Evolutionary conservation across 2,329 filamentous ascomycete genomes (phyloP).

Genomic region (Aspergillus pseudotamarii): DNA sequence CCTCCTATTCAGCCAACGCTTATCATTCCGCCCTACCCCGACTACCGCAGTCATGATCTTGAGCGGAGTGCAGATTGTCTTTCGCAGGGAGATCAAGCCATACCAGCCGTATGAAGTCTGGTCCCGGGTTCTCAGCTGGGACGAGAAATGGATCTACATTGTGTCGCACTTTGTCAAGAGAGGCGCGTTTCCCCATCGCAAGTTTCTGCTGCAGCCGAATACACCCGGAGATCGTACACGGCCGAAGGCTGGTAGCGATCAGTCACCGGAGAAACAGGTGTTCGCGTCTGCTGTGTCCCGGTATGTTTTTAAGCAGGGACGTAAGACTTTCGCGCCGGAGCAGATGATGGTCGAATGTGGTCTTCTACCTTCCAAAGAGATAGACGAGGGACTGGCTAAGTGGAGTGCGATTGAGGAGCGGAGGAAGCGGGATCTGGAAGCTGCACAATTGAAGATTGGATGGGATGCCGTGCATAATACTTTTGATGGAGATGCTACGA

Average conservation of each 20-base stretch:
- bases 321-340: constrained; percentile 73
- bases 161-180: constrained; percentile 66
- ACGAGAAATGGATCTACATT: constrained; percentile 75
- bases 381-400: neutral
- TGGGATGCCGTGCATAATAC: constrained; percentile 12
- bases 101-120: constrained; percentile 70
- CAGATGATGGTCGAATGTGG: constrained; percentile 42
- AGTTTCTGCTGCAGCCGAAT: neutral
- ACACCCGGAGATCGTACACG: neutral
- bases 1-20: constrained; percentile 1
- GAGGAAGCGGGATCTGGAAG: constrained; percentile 6
- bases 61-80: constrained; percentile 66
- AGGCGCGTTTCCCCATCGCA: constrained; percentile 26
- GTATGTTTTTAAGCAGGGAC: constrained; percentile 74
- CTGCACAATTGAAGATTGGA: constrained; percentile 8
- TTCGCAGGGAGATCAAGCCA: constrained; percentile 67
- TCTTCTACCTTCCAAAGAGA: constrained; percentile 2
- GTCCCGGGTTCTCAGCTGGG: constrained; percentile 68
- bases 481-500: constrained; percentile 10
- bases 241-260: constrained; percentile 1
- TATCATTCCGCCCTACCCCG: constrained; percentile 4
- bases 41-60: constrained; percentile 6
- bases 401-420: constrained; percentile 6
- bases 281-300: constrained; percentile 70
- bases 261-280: constrained; percentile 54